Evolutionary conservation across 1,284 basidiomycete species (phyloP).

Genomic region (Ustilago crameri): DNA sequence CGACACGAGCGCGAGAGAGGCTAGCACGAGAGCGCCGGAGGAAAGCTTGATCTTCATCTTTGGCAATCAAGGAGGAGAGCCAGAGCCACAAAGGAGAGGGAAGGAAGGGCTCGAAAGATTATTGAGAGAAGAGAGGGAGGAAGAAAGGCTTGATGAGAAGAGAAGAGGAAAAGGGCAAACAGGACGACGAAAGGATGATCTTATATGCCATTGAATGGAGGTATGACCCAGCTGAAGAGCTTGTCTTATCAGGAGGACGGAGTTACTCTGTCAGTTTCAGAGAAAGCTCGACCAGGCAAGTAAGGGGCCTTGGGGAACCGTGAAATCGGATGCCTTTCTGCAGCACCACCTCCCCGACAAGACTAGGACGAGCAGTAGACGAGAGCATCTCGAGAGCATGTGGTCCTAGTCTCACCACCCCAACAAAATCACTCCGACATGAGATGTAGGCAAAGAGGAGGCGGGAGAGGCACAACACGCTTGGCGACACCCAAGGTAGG

Average conservation of each 20-base stretch:
- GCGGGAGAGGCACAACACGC: too few relatives aligned
- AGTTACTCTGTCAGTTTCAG: too few relatives aligned
- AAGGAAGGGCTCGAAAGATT: not conserved
- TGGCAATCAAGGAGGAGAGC: slow-evolving; percentile 1
- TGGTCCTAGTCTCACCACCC: too few relatives aligned
- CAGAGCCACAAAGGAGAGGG: not conserved
- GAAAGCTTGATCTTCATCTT: slow-evolving; percentile 42
- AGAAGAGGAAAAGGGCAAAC: slow-evolving; percentile 1
- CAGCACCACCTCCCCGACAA: too few relatives aligned
- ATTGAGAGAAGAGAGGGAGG: not conserved
- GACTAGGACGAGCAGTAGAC: too few relatives aligned
- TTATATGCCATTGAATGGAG: slow-evolving; percentile 3
- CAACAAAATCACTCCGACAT: too few relatives aligned
- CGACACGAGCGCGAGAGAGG: slow-evolving; percentile 22
- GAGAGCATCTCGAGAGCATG: too few relatives aligned
- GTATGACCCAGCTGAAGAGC: not conserved
- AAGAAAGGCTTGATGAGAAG: slow-evolving; percentile 8
- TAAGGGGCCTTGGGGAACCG: not conserved
- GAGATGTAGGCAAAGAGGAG: too few relatives aligned
- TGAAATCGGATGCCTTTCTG: too few relatives aligned
- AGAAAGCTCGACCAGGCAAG: not conserved
- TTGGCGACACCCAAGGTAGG: too few relatives aligned
- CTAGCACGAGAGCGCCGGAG: slow-evolving; percentile 26
- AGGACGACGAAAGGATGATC: not conserved
- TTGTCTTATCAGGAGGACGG: not conserved